A percentile compares a stretch with the other conserved stretches of the same genome.
phyloP scores from a whole-genome alignment of 106 monocot species.

The Ottelia alismoides region DNA sequence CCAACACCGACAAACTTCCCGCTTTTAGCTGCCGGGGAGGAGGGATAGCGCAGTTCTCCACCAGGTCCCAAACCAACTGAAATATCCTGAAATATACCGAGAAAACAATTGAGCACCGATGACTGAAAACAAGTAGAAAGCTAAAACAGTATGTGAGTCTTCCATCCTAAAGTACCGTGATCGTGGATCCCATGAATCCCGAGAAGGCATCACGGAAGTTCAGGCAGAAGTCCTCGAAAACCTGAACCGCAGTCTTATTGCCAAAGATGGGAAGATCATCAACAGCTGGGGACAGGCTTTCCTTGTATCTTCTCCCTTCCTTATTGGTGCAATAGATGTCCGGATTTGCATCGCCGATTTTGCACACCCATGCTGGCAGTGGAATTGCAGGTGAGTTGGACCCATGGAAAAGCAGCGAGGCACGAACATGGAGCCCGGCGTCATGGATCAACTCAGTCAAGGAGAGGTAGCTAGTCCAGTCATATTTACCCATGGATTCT shows the following conservation, averaged over 20 bases:
- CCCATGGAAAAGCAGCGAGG: conserved; percentile 29
- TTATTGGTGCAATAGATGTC: conserved; percentile 51
- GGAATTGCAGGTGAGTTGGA: conserved; percentile 11
- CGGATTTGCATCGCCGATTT: conserved; percentile 27
- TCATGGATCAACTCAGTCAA: conserved; percentile 39
- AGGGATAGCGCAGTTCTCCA: conserved; percentile 65
- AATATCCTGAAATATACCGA: conserved; percentile 26
- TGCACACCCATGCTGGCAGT: conserved; percentile 38
- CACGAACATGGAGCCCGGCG: conserved; percentile 40
- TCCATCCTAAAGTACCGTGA: conserved; percentile 25
- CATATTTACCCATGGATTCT: conserved; percentile 15
- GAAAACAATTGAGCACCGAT: not conserved
- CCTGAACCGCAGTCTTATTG: conserved; percentile 38
- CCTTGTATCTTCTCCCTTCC: conserved; percentile 19
- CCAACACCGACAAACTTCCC: conserved; percentile 21
- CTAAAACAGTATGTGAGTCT: not conserved
- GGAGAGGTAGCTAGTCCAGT: conserved; percentile 38
- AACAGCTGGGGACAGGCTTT: conserved; percentile 46
- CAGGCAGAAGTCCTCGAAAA: conserved; percentile 27
- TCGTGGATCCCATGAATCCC: conserved; percentile 42
- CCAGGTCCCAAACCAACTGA: conserved; percentile 45
- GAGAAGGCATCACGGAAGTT: conserved; percentile 38
- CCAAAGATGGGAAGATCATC: conserved; percentile 52
- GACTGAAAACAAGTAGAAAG: not conserved
- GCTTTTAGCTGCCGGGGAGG: conserved; percentile 9